Base-by-base conservation (phyloP, 208 protist genomes). In the Crithidia fasciculata region DNA sequence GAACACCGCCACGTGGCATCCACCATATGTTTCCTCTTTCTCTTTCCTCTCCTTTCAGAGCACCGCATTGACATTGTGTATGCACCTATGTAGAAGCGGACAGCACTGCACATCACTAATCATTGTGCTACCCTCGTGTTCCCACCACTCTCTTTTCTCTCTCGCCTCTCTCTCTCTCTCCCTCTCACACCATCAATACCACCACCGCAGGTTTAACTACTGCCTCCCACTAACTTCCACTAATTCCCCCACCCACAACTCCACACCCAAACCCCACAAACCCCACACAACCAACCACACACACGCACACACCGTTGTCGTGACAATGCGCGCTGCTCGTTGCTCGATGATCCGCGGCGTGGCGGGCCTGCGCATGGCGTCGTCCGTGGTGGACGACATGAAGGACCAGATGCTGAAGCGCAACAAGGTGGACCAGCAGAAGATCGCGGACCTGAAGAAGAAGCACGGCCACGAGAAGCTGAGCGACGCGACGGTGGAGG, bases 401-500 rank as follows among this genome's bases (percentile, higher is more conserved):
- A 94, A 90, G 81, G 44, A 50, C 10, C 41, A 68, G 57, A 75
- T 94, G 41, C 43, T 83, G 54, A 68, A 68, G 49, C 76, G 63
- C 49, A 75, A 86, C 77, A 39, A 74, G 28, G 66, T 40, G 66
- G 81, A 96, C 55, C 37, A 65, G 44, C 76, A 72, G 56, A 86
- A 95, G 71, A 90, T 98, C 68, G 88, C 92, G 72, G 54, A 89
- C 47, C 88, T 99, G 55, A 93, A 93, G 78, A 78, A 84, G 63
- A 77, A 86, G 59, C 78, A 96, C 81, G 94, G 91, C 50, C 66
- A 90, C 45, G 89, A 87, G 69, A 90, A 94, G 56, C 80, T 99
- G 59, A 91, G 95, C 77, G 85, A 89, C 16, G 91, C 90, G 39
- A 98, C 97, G 41, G 77, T 99, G 44, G 87, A 88, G 40, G 72